Evolutionary conservation across 106 monocot species (phyloP), one percentile per base, ranked within the genome.

Genomic region (Apostasia shenzhenica): DNA sequence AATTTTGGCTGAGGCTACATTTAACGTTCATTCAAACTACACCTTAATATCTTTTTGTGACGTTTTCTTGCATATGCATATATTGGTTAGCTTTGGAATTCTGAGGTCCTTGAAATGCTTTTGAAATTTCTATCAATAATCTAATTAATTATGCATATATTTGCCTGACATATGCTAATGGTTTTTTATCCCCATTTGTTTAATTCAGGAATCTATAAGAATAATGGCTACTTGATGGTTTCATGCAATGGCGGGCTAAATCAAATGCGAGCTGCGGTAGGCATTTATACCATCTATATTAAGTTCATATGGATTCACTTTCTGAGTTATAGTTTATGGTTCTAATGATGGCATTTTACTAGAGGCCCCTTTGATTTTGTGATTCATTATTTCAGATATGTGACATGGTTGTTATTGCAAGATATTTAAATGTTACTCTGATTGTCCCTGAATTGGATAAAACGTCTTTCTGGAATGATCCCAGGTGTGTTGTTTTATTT

Each of bases 201-300:
- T 48, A 5, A 45, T 65, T 37, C 43, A 97, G 97, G 97, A 79
- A 68, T 83, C 10, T 97, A 97, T 61, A 89, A 70, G 43, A 97
- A 92, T 56, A 97, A 97, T 83, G 97, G 97, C 42, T 97, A 90
- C 73, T 57, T 97, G 48, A 90, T 92, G 89, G 92, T 97, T 59
- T 97, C 92, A 51, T 97, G 97, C 77, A 97, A 97, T 83, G 97
- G 97, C 66, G 97, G 97, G 41, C 87, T 97, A 63, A 94, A 94
- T 73, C 97, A 97, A 77, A 99, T 99, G 97, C 80, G 97, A 79
- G 80, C 97, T 67, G 97, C 92, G 2, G 97, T 99, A 83, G 81
- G 92, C 64, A 76, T 67, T 55, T 57, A 47, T 63, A 8, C 44
- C 1, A 3, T 14, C 11, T 45, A 55, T 26, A 70, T 70, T 46